These are phyloP conservation scores for Fusarium pseudonygamai DNA, from an alignment of 2,329 filamentous ascomycete species.

Conservation along the genomic window DNA sequence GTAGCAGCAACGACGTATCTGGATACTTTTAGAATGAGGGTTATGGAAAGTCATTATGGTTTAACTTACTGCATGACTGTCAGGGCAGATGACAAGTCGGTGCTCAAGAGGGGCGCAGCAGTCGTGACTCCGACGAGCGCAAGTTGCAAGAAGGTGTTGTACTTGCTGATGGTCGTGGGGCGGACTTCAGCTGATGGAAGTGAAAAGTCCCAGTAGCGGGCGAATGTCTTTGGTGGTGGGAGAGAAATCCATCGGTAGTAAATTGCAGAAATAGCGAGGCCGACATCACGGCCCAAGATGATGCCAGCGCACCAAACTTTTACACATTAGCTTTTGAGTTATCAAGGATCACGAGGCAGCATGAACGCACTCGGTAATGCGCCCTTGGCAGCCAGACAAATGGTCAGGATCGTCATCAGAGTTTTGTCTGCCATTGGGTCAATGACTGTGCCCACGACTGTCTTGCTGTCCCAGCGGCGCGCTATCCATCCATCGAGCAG, in stretches of 20 bases:
- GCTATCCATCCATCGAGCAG: constrained; percentile 95
- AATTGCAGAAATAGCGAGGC: constrained; percentile 84
- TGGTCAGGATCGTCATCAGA: constrained; percentile 92
- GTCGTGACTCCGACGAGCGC: constrained; percentile 87
- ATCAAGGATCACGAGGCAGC: not conserved
- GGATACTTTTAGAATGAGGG: not conserved
- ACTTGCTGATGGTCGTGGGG: constrained; percentile 85
- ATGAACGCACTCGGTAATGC: constrained; percentile 74
- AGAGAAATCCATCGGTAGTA: constrained; percentile 97
- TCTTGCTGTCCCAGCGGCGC: constrained; percentile 85
- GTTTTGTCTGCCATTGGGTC: constrained; percentile 98
- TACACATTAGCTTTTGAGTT: not conserved
- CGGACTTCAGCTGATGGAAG: constrained; percentile 87
- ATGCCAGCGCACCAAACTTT: constrained; percentile 87
- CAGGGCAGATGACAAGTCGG: constrained; percentile 64
- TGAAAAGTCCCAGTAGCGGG: constrained; percentile 96
- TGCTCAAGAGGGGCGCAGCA: constrained; percentile 77
- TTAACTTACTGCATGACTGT: constrained; percentile 70
- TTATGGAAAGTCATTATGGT: not conserved
- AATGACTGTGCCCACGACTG: constrained; percentile 93
- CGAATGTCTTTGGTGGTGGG: constrained; percentile 90
- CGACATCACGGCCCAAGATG: constrained; percentile 88
- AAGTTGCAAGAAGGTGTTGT: constrained; percentile 93
- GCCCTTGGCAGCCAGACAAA: constrained; percentile 84
- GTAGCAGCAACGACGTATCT: constrained; percentile 88